Evolutionary conservation across 176 grass and related monocot genomes (phyloP), one percentile per base, ranked within the genome.

Genomic region (Avena atlantica): DNA sequence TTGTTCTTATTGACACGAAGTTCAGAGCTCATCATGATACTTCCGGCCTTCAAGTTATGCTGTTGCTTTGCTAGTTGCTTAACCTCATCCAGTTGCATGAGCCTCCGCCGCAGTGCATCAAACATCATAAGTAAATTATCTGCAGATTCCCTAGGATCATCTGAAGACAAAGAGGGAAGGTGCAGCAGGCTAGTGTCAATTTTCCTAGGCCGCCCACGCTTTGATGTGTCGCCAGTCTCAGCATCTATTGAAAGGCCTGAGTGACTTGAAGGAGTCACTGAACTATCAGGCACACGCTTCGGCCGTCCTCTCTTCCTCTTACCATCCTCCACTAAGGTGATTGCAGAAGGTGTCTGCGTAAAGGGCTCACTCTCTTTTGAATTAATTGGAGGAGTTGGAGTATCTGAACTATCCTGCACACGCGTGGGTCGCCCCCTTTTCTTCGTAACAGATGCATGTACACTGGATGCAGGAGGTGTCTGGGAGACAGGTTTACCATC

Each of bases 1-100:
- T 94, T 97, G 73, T 42, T 58, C 83, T 88, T 91, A 62, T 94
- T 94, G 79, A 88, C 81, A 13, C 90, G 79, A 31, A 94, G 85
- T 42, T 97, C 86, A 87, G 83, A 48, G 21, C 23, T 74, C 71
- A 27, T 74, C 71, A 74, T 74, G 71, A 74, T 74, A 74, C 71
- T 74, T 3, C 71, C 71, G 3, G 45, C 71, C 71, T 74, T 74
- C 71, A 74, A 12, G 45, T 74, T 50, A 25, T 74, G 71, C 45
- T 74, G 71, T 45, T 74, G 71, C 71, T 74, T 74, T 15, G 45
- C 71, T 74, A 74, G 45, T 51, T 74, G 71, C 21, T 74, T 74
- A 13, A 49, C 71, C 47, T 74, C 71, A 74, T 74, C 71, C 71
- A 74, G 21, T 21, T 51, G 71, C 21, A 74, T 51, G 1, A 74